Evolutionary conservation across 1,284 basidiomycete species (phyloP).

Genomic region (Ustilago nuda): DNA sequence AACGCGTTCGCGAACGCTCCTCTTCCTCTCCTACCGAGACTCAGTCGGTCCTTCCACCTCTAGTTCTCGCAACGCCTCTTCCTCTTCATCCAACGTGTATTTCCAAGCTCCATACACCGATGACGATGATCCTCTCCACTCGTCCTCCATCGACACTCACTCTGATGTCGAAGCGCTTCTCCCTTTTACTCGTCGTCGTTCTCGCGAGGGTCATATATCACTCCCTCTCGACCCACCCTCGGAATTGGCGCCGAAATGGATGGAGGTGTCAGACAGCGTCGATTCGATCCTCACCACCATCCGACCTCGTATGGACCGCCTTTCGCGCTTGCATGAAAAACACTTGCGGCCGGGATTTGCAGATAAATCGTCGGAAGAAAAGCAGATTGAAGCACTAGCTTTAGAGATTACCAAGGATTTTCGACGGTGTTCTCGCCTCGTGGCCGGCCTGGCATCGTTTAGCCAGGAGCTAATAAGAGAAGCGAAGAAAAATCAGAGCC

Average conservation of each 20-base stretch:
- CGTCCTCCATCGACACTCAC: slow-evolving; percentile 15
- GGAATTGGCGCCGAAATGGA: slow-evolving; percentile 67
- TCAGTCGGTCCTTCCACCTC: slow-evolving; percentile 71
- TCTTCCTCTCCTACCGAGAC: slow-evolving; percentile 95
- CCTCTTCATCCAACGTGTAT: slow-evolving; percentile 9
- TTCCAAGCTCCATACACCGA: slow-evolving; percentile 61
- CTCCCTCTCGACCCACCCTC: slow-evolving; percentile 10
- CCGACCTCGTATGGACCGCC: slow-evolving; percentile 73
- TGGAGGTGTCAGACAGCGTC: slow-evolving; percentile 62
- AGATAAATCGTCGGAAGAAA: slow-evolving; percentile 91
- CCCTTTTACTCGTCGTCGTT: slow-evolving; percentile 1
- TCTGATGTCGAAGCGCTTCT: slow-evolving; percentile 24
- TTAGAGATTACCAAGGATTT: slow-evolving; percentile 80
- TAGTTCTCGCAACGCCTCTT: neutral
- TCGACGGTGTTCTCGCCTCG: slow-evolving; percentile 52
- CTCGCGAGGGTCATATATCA: slow-evolving; percentile 30
- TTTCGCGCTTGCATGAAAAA: slow-evolving; percentile 92
- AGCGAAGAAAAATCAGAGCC: slow-evolving; percentile 62
- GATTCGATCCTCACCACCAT: slow-evolving; percentile 52
- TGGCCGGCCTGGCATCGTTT: slow-evolving; percentile 53
- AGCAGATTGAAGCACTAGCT: slow-evolving; percentile 88
- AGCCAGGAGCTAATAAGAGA: slow-evolving; percentile 73
- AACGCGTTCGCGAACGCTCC: slow-evolving; percentile 87
- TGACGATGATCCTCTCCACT: slow-evolving; percentile 34
- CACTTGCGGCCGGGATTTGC: slow-evolving; percentile 95